Percentiles rank a stretch among this genome's conserved stretches.
Evolutionary conservation across 2,329 filamentous ascomycete species (phyloP).

Genomic region (Podosphaera fusca): DNA sequence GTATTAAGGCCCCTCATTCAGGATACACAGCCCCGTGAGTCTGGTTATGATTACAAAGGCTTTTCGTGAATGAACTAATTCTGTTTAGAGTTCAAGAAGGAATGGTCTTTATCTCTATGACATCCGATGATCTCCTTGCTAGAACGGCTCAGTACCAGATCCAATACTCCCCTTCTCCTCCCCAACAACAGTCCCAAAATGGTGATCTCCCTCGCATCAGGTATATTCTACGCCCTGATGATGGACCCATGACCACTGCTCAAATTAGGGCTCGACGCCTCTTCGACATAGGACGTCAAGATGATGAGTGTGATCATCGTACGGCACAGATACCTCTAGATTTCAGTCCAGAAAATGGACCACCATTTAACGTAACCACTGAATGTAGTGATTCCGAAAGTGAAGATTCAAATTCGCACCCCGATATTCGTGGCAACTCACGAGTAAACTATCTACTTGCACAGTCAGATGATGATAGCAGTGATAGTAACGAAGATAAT

Average conservation of each 20-base stretch:
- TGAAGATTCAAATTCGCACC: constrained; percentile 19
- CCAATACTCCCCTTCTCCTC: constrained; percentile 25
- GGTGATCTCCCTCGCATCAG: constrained; percentile 20
- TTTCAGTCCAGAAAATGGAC: constrained; percentile 22
- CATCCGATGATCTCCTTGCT: constrained; percentile 48
- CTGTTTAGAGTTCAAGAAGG: constrained; percentile 56
- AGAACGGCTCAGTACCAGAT: constrained; percentile 57
- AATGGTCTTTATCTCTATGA: constrained; percentile 80
- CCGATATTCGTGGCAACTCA: constrained; percentile 17
- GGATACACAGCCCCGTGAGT: constrained; percentile 76
- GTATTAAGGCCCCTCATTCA: constrained; percentile 62
- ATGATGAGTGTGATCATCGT: constrained; percentile 20
- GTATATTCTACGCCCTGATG: constrained; percentile 30
- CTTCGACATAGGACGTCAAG: constrained; percentile 20
- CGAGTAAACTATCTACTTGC: constrained; percentile 28
- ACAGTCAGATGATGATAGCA: constrained; percentile 18
- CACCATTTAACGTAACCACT: constrained; percentile 30
- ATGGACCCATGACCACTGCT: constrained; percentile 23
- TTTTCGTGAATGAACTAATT: constrained; percentile 5
- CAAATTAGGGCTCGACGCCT: constrained; percentile 23
- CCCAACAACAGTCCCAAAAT: constrained; percentile 11
- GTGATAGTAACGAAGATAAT: constrained; percentile 10
- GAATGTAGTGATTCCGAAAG: constrained; percentile 38
- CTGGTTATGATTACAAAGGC: neutral
- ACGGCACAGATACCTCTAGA: constrained; percentile 33